phyloP scores from a whole-genome alignment of 2,329 filamentous ascomycete genomes.

The Lecanicillium sp. region DNA sequence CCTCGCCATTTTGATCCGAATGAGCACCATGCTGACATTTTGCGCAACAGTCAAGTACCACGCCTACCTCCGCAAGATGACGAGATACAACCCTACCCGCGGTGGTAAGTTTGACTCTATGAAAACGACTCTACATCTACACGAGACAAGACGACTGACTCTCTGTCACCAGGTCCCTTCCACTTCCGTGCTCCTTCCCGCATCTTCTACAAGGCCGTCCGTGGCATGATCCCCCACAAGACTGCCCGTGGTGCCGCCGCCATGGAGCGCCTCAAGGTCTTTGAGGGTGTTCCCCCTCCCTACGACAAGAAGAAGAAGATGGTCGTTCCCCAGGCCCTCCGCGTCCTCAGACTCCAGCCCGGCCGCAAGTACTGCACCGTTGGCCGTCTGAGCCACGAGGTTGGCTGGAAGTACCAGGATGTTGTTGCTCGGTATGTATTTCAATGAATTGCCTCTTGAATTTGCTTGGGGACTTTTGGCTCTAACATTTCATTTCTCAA shows the following conservation, averaged over 20 bases:
- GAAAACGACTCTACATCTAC: constrained; percentile 5
- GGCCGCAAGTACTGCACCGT: constrained; percentile 99
- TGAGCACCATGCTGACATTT: constrained; percentile 36
- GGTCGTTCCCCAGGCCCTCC: constrained; percentile 96
- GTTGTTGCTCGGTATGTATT: constrained; percentile 79
- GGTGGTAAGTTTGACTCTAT: constrained; percentile 68
- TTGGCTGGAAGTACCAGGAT: constrained; percentile 99
- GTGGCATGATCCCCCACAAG: constrained; percentile 99
- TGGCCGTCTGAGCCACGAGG: constrained; percentile 94
- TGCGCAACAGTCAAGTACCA: constrained; percentile 89
- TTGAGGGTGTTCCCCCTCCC: constrained; percentile 96
- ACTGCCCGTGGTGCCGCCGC: constrained; percentile 94
- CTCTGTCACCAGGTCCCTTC: constrained; percentile 69
- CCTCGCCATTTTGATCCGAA: constrained; percentile 9
- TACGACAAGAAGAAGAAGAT: constrained; percentile 99
- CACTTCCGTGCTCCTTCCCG: constrained; percentile 98
- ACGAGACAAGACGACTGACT: constrained; percentile 21
- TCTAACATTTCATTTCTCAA: constrained; percentile 29
- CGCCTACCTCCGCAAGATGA: constrained; percentile 99
- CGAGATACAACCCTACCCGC: constrained; percentile 98
- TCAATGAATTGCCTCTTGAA: too few species aligned
- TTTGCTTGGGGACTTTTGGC: too few species aligned
- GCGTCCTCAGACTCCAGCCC: constrained; percentile 93
- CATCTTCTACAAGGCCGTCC: constrained; percentile 99
- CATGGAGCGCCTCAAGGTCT: constrained; percentile 98